Conservation (phyloP, 192 early-diverging fungal genomes). For the Linnemannia elongata region DNA sequence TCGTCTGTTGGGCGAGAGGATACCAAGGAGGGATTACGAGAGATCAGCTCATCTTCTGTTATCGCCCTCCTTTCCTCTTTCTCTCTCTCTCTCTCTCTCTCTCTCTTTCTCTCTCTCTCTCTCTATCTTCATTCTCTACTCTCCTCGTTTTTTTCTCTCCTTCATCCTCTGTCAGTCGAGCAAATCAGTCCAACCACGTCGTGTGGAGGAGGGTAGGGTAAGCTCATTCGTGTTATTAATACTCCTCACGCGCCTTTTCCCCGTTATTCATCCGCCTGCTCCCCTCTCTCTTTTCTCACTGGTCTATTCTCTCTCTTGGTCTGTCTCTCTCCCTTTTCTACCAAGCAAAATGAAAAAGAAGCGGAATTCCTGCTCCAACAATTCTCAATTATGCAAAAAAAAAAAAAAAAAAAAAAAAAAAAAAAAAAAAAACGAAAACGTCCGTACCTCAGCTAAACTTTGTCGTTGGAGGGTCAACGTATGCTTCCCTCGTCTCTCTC, state of each 20-base stretch:
- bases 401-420: background rate
- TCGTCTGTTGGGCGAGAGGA: background rate
- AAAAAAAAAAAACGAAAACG: background rate
- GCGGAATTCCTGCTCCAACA: too few species aligned
- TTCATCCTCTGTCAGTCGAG: background rate
- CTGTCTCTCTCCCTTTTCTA: too few species aligned
- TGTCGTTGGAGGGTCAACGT: background rate
- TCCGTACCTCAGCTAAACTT: background rate
- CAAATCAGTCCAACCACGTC: too few species aligned
- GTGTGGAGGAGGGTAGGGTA: too few species aligned
- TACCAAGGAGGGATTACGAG: background rate
- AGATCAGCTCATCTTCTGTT: background rate
- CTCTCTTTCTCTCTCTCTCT: background rate
- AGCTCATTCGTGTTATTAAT: too few species aligned
- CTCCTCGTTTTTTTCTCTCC: background rate
- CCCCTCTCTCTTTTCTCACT: too few species aligned
- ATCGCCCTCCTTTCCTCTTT: background rate
- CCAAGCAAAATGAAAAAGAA: too few species aligned
- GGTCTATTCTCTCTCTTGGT: too few species aligned
- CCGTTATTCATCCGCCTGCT: too few species aligned
- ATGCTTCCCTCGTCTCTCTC: background rate
- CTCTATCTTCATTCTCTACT: background rate
- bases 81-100: background rate
- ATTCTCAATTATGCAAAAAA: background rate
- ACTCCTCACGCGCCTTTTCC: too few species aligned